phyloP scores from a whole-genome alignment of 352 stramenopile species.

The Pythium aphanidermatum region DNA sequence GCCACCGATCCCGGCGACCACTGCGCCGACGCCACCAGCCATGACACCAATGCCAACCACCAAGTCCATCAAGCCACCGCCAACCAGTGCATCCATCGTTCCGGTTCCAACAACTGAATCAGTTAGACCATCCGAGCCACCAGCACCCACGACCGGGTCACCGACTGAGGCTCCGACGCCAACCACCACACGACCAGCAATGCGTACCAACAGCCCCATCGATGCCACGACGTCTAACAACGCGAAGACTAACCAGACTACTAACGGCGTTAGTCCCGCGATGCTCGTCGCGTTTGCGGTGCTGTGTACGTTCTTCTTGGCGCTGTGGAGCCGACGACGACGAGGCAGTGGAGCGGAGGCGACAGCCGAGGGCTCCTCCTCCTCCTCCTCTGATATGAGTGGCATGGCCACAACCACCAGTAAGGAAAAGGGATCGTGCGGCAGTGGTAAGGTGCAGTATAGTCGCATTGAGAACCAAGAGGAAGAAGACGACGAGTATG shows the following conservation, averaged over 20 bases:
- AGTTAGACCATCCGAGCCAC: no score
- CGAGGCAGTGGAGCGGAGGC: conserved; percentile 1
- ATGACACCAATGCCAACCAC: no score
- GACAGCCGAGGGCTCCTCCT: neutral
- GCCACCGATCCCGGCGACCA: no score
- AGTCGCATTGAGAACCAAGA: conserved; percentile 59
- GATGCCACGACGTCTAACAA: conserved; percentile 1
- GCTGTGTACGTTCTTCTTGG: conserved; percentile 13
- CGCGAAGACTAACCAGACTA: neutral
- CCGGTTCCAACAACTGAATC: no score
- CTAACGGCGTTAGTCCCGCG: conserved; percentile 7
- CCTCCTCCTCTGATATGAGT: conserved; percentile 6
- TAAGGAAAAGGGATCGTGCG: conserved; percentile 3
- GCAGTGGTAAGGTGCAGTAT: conserved; percentile 45
- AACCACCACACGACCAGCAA: no score
- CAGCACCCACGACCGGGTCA: no score
- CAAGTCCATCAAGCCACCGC: no score
- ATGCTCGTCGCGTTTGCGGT: conserved; percentile 9
- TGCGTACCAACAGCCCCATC: conserved; percentile 5
- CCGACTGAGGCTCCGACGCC: no score
- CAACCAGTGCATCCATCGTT: no score
- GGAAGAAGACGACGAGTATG: conserved; percentile 44
- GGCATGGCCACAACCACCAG: conserved; percentile 16
- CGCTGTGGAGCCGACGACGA: conserved; percentile 13
- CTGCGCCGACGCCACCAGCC: no score